Evolutionary conservation across 148 eudicot species (phyloP).

Genomic region (Camellia japonica): DNA sequence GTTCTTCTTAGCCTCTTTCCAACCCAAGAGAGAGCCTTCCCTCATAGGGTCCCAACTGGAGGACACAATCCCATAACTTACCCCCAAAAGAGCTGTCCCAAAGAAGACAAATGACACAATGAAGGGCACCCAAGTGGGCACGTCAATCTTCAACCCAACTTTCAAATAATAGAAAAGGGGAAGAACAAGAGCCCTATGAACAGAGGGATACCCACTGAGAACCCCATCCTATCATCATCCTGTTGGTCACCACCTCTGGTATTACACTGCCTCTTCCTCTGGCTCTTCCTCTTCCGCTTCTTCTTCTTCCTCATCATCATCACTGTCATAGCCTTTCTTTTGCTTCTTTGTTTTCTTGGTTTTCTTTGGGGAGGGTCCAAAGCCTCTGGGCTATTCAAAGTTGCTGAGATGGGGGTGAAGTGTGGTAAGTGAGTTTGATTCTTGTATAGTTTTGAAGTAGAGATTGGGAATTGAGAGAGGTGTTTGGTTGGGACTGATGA

Average conservation of each 20-base stretch:
- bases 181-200: constrained; percentile 70
- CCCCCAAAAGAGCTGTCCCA: constrained; percentile 83
- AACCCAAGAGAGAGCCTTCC: constrained; percentile 89
- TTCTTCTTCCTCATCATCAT: constrained; percentile 40
- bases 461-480: constrained; percentile 24
- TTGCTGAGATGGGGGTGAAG: constrained; percentile 42
- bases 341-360: constrained; percentile 40
- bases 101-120: constrained; percentile 87
- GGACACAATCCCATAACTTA: constrained; percentile 96
- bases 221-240: constrained; percentile 85
- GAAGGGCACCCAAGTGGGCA: constrained; percentile 90
- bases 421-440: constrained; percentile 13
- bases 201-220: constrained; percentile 81
- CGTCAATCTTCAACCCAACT: constrained; percentile 79
- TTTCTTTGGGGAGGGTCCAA: constrained; percentile 56
- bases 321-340: constrained; percentile 20
- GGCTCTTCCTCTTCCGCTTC: constrained; percentile 42
- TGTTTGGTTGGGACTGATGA: constrained; percentile 24
- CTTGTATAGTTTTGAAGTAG: constrained; percentile 16
- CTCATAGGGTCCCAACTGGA: constrained; percentile 97
- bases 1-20: constrained; percentile 64
- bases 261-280: constrained; percentile 53
- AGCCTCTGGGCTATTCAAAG: constrained; percentile 65
- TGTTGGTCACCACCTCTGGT: constrained; percentile 88
- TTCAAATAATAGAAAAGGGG: constrained; percentile 92